Conservation (phyloP, 2,329 filamentous ascomycete species). For the Phialocephala sp. region DNA sequence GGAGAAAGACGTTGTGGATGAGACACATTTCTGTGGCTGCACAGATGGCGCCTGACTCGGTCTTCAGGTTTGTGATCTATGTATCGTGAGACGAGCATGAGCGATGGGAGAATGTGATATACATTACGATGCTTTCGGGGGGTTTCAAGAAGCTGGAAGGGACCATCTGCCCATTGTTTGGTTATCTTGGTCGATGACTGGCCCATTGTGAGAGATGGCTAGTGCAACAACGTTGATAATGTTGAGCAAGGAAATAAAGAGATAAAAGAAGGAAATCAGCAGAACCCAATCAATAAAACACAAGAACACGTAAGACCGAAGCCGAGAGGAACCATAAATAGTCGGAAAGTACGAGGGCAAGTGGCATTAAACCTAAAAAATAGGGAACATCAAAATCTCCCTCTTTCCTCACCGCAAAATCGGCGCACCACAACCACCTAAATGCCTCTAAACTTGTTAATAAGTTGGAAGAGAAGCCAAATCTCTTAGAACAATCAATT, state of each 20-base stretch:
- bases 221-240: background rate
- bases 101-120: background rate
- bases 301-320: background rate
- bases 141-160: slow-evolving; percentile 32
- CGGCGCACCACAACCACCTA: background rate
- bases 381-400: no score
- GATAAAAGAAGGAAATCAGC: background rate
- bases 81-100: background rate
- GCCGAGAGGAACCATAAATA: background rate
- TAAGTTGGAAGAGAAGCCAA: no score
- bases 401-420: background rate
- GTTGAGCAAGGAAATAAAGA: no score
- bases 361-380: background rate
- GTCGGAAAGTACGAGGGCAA: background rate
- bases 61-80: slow-evolving; percentile 24
- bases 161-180: slow-evolving; percentile 34
- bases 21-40: slow-evolving; percentile 44
- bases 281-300: background rate
- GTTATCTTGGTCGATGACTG: slow-evolving; percentile 23
- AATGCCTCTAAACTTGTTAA: no score
- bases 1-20: slow-evolving; percentile 45
- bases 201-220: slow-evolving; percentile 17
- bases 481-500: no score
- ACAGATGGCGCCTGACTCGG: slow-evolving; percentile 18
- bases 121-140: slow-evolving; percentile 28